phyloP scores from a whole-genome alignment of 306 rosid species.

The Pterocarpus macrocarpus region DNA sequence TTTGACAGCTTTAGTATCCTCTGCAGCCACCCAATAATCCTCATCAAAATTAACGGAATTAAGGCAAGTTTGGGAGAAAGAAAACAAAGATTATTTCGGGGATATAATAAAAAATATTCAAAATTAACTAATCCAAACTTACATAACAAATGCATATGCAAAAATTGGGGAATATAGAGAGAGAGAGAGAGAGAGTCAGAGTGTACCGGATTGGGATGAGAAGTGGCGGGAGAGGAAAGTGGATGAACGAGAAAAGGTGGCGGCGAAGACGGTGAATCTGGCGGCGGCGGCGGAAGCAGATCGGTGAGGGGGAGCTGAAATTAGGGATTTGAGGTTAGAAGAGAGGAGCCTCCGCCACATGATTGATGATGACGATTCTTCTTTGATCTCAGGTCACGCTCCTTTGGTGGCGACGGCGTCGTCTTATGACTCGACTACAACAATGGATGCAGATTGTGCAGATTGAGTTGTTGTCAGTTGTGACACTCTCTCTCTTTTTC shows the following conservation, averaged over 20 bases:
- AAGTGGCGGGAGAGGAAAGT: constrained; percentile 40
- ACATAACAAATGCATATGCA: not conserved
- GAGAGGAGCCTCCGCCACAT: constrained; percentile 82
- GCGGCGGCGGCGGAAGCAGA: constrained; percentile 51
- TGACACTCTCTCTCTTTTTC: not conserved
- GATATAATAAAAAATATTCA: not conserved
- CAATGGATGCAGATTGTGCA: not conserved
- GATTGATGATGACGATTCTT: constrained; percentile 29
- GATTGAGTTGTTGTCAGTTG: not conserved
- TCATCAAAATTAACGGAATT: not conserved
- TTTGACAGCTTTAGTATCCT: constrained; percentile 46
- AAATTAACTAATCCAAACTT: not conserved
- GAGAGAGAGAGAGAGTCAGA: not conserved
- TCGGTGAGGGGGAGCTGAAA: constrained; percentile 56
- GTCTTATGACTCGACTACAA: not conserved
- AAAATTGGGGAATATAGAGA: not conserved
- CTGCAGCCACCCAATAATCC: constrained; percentile 37
- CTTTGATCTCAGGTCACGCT: constrained; percentile 56
- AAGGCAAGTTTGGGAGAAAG: not conserved
- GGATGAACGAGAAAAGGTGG: constrained; percentile 41
- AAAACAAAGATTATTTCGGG: not conserved
- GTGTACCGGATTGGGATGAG: constrained; percentile 67
- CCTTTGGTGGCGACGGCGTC: not conserved
- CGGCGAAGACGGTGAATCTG: constrained; percentile 41
- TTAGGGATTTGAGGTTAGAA: constrained; percentile 74